Evolutionary conservation across 495 filamentous ascomycete genomes (phyloP), one percentile per base, ranked within the genome.

Genomic region (Collariella sp.): DNA sequence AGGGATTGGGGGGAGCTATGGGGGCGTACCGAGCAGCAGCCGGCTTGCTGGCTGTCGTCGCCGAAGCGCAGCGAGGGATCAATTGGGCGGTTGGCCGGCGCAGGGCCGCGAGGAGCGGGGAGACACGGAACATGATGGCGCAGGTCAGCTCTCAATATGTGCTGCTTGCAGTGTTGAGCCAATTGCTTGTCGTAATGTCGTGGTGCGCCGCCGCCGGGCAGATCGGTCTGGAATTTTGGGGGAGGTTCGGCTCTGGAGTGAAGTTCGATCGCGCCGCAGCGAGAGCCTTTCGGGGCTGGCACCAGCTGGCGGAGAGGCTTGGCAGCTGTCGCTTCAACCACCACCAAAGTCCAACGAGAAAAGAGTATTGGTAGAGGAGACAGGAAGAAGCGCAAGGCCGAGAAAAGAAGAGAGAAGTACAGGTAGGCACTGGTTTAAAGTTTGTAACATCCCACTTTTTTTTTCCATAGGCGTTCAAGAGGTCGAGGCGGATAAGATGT

Each of bases 71-170:
- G 46, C 23, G 48, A 24, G 43, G 38, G 13, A 51, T 19, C 34
- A 46, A 43, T 18, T 43, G 44, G 38, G 33, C 44, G 51, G 52
- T 46, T 18, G 62, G 60, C 22, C 49, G 62, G 34, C 49, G 54
- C 46, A 62, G 41, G 12, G 54, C 56, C 18, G 62, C 57, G 46
- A 65, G 51, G 18, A 58, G 51, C 38, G 59, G 47, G 23, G 59
- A 44, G 34, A 58, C 16, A 18, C 48, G 42, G 10, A 41, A n/a
- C 51, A 61, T 52, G 7, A 3, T 40, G 9, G 31, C 15, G 34
- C 6, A 15, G 12, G 52, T 22, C 16, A 40, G n/a, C 7, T 10
- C 5, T 36, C 6, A 22, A n/a, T 46, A 34, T 15, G 23, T 13
- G 19, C 39, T n/a, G 19, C 16, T 49, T n/a, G 18, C 1, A 40